Evolutionary conservation across 192 early-diverging fungal species (phyloP), one percentile per base, ranked within the genome.

Genomic region (Coemansia sp.): DNA sequence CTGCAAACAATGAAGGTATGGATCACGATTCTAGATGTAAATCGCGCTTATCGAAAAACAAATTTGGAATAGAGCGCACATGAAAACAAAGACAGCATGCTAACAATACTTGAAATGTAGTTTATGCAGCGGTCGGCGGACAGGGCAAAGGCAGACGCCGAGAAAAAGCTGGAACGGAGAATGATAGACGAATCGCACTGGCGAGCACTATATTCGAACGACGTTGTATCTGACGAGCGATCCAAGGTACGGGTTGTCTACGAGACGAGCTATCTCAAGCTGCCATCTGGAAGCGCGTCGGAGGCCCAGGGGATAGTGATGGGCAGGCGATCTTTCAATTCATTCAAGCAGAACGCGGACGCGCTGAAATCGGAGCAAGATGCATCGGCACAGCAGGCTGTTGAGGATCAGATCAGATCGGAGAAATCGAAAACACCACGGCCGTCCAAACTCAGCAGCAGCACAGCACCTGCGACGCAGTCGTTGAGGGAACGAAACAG

Each of bases 121-220:
- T 81, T 81, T 68, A 81, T 81, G 78, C 66, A 69, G 66, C 78
- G 78, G 49, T 74, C 73, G 9, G 73, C 63, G 23, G 78, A 75
- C 14, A 62, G 36, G 54, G 69, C 65, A 19, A 68, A 65, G 42
- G 66, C 58, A 11, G 69, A 65, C 2, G 69, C 63, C 3, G 69
- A 71, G 19, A 62, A 63, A 48, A 72, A 71, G 61, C 65, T 54
- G 1, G 69, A 75, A 55, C 63, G 58, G 43, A 65, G 61, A 34
- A 52, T 68, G 53, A 68, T 69, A 42, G 70, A 70, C 56, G 78
- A 81, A 48, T 81, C 78, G 57, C 78, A 81, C 62, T 81, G 78
- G 78, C 45, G 69, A 34, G 73, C 73, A n/a, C 67, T 53, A 10
- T 81, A 81, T 46, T 23, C 69, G 1, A 60, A 66, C 62, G 53